Evolutionary conservation across 495 filamentous ascomycete species (phyloP), one percentile per base, ranked within the genome.

Genomic region (Alectoria sarmentosa): DNA sequence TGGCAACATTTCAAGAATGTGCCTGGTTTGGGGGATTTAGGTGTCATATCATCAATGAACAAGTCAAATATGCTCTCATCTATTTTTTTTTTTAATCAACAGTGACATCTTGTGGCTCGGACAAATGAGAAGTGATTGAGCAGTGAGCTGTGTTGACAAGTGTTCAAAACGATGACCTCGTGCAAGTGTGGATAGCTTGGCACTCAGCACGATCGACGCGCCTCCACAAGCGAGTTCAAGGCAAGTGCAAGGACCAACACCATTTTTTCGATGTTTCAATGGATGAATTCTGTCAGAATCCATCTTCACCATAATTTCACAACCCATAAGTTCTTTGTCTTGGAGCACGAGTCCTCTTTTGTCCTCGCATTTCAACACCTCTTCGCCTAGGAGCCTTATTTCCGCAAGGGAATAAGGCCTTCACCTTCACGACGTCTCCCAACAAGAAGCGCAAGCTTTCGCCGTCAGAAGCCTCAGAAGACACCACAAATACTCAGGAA

Each of bases 361-460:
- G 30, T 34, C 30, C 30, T 34, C 30, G 28, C 28, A 19, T 4
- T 11, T 34, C 3, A 21, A 55, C 15, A 32, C 41, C 26, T 46
- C 57, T 62, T 38, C 59, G 52, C 59, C 59, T 37, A 60, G 46
- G 46, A 63, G 69, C 69, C 69, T 71, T 71, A 69, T 69, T 71
- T 67, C 69, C 67, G 32, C 38, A 38, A 58, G 67, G 69, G 61
- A 71, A 64, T 71, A 69, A 69, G 70, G 70, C 70, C 62, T 56
- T 46, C 61, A 46, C 64, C 60, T 61, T 69, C 68, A 72, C 48
- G 62, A 72, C 70, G 70, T 72, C 70, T 72, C 64, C 68, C 65
- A 38, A 69, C 55, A 70, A 70, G 63, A 72, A 72, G 49, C 66
- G 70, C 55, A 72, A 64, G 70, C 67, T 72, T 49, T 72, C 70